A percentile compares a stretch with the other conserved stretches of the same genome.
These are phyloP conservation scores for Berberis thunbergii DNA, from an alignment of 164 flowering plant species.

Conservation along the genomic window DNA sequence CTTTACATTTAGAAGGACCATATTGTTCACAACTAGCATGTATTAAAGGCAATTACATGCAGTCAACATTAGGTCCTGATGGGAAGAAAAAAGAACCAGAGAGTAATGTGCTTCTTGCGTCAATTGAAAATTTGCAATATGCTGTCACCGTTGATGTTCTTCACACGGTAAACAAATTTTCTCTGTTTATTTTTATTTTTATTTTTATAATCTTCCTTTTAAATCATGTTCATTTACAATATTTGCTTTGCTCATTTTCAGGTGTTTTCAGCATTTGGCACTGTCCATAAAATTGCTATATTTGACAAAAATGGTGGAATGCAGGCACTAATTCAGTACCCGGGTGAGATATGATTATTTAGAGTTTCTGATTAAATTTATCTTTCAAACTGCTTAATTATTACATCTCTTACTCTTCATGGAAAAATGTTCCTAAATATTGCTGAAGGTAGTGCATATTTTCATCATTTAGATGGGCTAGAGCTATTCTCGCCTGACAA, in stretches of 20 bases:
- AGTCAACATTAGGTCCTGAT: constrained; percentile 75
- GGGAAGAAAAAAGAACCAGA: constrained; percentile 75
- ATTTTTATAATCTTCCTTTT: background rate
- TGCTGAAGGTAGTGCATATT: background rate
- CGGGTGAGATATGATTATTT: constrained; percentile 33
- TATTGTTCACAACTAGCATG: background rate
- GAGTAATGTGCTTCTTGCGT: constrained; percentile 90
- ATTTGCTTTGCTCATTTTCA: constrained; percentile 11
- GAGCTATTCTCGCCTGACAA: too few relatives aligned
- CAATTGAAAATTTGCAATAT: constrained; percentile 89
- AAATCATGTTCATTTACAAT: background rate
- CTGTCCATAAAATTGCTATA: constrained; percentile 84
- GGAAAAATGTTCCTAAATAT: background rate
- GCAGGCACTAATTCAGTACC: constrained; percentile 82
- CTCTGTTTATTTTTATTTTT: background rate
- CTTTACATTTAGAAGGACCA: background rate
- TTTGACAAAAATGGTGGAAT: constrained; percentile 92
- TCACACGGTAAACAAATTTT: constrained; percentile 44
- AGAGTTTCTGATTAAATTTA: background rate
- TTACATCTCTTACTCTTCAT: background rate
- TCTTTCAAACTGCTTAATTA: background rate
- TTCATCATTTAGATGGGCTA: too few relatives aligned
- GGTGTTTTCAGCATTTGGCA: constrained; percentile 91
- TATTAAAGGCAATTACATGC: constrained; percentile 21
- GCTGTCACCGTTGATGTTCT: constrained; percentile 87